Evolutionary conservation across 2,329 filamentous ascomycete genomes (phyloP), one percentile per base, ranked within the genome.

Genomic region (Aspergillus terreus): DNA sequence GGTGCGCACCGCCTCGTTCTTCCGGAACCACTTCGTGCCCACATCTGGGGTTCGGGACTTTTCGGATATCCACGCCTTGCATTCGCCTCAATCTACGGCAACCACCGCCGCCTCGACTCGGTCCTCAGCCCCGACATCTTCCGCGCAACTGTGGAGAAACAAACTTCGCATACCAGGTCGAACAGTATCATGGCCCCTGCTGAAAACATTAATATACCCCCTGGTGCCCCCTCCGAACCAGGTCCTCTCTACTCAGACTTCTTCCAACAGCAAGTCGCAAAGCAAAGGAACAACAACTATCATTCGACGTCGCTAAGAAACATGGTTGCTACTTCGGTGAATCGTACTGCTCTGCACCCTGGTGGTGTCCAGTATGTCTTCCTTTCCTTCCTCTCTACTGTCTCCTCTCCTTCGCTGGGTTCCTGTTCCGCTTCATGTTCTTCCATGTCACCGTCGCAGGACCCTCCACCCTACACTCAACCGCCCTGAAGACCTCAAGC

Each of bases 321-420:
- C 44, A 78, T 78, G 74, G 73, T 78, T 63, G 73, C 76, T 60
- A 73, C 78, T 62, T 79, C 74, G 64, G 83, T 96, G 69, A 96
- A 96, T 84, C 92, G 92, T 80, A 96, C 92, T 66, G 84, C 84
- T 66, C 86, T 96, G 64, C 91, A 96, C 82, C 92, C 92, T 58
- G 79, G 84, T 72, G 92, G 92, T 85, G 87, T 96, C 63, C 81
- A 88, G 90, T 95, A 83, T 75, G 90, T 86, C 52, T 44, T 30
- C 35, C 36, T 50, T 48, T 23, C 33, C 23, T 23, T 46, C 54
- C 43, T 35, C 27, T 47, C 14, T 30, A 15, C 40, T 25, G 25
- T 47, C 51, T 56, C 52, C 32, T 45, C 47, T 38, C 33, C 30
- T 30, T 44, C 15, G 3, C 21, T 41, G 23, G 11, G 15, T 33